Evolutionary conservation across 2,329 filamentous ascomycete genomes (phyloP).

Genomic region (Aspergillus fumigatus): DNA sequence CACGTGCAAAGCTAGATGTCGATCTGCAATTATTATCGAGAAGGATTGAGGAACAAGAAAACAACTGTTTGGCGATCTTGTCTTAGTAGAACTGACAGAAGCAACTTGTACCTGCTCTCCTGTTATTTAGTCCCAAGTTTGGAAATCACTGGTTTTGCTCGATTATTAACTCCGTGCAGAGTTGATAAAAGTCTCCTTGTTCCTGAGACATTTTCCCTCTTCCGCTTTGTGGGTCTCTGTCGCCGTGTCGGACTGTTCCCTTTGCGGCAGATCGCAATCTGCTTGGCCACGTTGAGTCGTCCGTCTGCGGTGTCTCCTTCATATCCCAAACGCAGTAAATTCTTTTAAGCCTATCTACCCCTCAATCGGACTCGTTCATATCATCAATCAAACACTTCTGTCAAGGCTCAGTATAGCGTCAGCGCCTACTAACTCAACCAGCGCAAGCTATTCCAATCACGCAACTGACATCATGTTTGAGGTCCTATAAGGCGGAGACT

Average conservation of each 20-base stretch:
- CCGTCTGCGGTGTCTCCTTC: conserved; percentile 2
- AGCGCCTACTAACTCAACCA: background rate
- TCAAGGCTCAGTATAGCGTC: background rate
- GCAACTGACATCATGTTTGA: conserved; percentile 25
- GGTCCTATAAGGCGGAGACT: conserved; percentile 22
- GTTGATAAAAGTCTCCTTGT: background rate
- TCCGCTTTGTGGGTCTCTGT: conserved; percentile 1
- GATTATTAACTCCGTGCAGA: too few relatives aligned
- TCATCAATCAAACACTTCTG: too few relatives aligned
- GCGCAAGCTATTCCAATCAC: conserved; percentile 2
- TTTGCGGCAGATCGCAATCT: conserved; percentile 19
- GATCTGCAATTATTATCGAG: background rate
- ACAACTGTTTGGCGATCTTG: background rate
- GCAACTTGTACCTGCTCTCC: background rate
- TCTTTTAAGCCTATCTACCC: background rate
- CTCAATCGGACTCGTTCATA: background rate
- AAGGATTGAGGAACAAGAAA: background rate
- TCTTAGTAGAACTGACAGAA: background rate
- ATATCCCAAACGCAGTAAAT: background rate
- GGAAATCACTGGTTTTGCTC: background rate
- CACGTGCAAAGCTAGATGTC: background rate
- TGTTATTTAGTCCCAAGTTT: background rate
- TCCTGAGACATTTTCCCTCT: background rate
- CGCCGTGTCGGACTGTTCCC: conserved; percentile 6
- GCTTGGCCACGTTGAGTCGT: conserved; percentile 19